These are phyloP conservation scores for Capillidium heterosporum DNA, from an alignment of 371 early-diverging fungal species.

Conservation along the genomic window DNA sequence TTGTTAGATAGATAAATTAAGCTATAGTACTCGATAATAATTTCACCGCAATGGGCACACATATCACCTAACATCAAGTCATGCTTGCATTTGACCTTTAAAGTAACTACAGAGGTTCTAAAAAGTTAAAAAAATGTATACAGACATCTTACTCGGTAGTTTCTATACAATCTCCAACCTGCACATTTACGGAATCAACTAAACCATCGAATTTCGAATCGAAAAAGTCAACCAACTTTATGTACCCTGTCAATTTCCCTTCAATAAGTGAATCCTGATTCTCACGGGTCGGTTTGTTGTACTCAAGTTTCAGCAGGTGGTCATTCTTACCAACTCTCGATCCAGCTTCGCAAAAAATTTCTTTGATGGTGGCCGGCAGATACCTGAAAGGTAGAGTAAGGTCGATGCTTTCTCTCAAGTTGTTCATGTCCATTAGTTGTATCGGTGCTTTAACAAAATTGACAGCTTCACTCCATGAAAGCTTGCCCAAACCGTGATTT, in stretches of 20 bases:
- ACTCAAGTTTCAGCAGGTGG: not conserved
- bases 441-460: too few species aligned
- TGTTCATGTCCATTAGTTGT: too few species aligned
- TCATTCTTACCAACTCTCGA: not conserved
- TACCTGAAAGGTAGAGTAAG: not conserved
- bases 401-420: too few species aligned
- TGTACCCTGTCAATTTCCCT: not conserved
- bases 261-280: not conserved
- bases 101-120: not conserved
- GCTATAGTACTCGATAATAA: not conserved
- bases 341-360: not conserved
- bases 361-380: not conserved
- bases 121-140: not conserved
- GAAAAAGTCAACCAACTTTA: not conserved
- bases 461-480: too few species aligned
- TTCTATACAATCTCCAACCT: not conserved
- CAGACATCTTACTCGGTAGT: not conserved
- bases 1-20: not conserved
- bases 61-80: not conserved
- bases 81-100: not conserved
- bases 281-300: not conserved
- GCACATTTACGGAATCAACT: not conserved
- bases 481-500: too few species aligned
- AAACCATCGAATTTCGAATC: not conserved
- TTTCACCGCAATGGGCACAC: constrained; percentile 4